Percentiles rank a stretch among this genome's conserved stretches.
phyloP scores from a whole-genome alignment of 495 filamentous ascomycete species.

The Thozetella sp. region DNA sequence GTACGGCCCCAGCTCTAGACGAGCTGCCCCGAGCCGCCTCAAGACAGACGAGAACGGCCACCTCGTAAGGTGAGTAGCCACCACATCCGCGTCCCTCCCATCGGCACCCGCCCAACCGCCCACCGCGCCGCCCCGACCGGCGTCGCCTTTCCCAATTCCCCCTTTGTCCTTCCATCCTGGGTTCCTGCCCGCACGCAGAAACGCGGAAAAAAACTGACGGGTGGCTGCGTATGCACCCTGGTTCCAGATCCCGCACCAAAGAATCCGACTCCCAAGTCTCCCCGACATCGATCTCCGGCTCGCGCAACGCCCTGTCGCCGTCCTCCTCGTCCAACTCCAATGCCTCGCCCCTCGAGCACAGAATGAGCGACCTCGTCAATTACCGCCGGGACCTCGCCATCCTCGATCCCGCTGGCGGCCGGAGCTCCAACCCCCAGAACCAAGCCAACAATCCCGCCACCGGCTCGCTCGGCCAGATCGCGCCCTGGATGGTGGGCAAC shows the following conservation, averaged over 20 bases:
- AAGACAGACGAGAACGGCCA: constrained; percentile 54
- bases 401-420: constrained; percentile 59
- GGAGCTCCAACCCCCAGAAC: constrained; percentile 45
- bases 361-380: constrained; percentile 59
- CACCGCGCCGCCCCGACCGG: not conserved
- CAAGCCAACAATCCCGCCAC: constrained; percentile 54
- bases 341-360: constrained; percentile 45
- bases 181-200: constrained; percentile 25
- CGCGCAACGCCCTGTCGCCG: constrained; percentile 47
- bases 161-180: constrained; percentile 10
- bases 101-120: not conserved
- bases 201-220: too few relatives aligned
- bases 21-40: constrained; percentile 56
- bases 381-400: constrained; percentile 74
- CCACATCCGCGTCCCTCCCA: constrained; percentile 2
- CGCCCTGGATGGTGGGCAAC: constrained; percentile 48
- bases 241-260: constrained; percentile 25
- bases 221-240: constrained; percentile 24
- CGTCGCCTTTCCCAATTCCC: constrained; percentile 5
- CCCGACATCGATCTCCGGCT: constrained; percentile 42
- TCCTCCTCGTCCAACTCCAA: constrained; percentile 42
- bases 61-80: constrained; percentile 35
- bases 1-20: constrained; percentile 30
- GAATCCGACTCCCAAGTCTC: constrained; percentile 53
- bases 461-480: constrained; percentile 41